Evolutionary conservation across 495 filamentous ascomycete genomes (phyloP).

Genomic region (Cercophora sp.): DNA sequence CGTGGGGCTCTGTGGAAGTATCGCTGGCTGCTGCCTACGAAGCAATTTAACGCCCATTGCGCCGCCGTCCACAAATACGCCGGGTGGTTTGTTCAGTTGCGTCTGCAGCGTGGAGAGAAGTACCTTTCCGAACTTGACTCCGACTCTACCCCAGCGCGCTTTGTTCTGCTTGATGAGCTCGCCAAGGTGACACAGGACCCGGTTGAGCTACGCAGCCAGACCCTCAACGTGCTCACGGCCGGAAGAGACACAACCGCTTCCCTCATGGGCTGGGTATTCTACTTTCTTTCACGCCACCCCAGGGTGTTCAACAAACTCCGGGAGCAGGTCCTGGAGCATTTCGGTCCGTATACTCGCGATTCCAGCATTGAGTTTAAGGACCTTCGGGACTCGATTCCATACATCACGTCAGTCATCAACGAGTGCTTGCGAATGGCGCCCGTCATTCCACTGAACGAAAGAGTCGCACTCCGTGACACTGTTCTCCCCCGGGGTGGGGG

Average conservation of each 20-base stretch:
- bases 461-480: constrained; percentile 43
- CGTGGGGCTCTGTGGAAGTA: constrained; percentile 42
- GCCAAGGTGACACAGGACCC: constrained; percentile 55
- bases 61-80: constrained; percentile 45
- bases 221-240: constrained; percentile 62
- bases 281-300: constrained; percentile 48
- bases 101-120: constrained; percentile 14
- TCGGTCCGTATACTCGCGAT: constrained; percentile 27
- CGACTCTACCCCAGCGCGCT: constrained; percentile 30
- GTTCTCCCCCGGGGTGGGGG: constrained; percentile 47
- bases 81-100: constrained; percentile 44
- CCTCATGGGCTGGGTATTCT: constrained; percentile 54
- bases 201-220: constrained; percentile 56
- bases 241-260: constrained; percentile 55
- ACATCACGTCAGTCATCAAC: constrained; percentile 47
- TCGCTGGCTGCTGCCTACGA: constrained; percentile 45
- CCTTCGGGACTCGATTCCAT: constrained; percentile 37
- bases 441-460: constrained; percentile 39
- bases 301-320: constrained; percentile 49
- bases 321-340: constrained; percentile 38
- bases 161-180: constrained; percentile 63
- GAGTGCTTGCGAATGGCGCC: constrained; percentile 39
- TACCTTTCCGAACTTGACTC: constrained; percentile 12
- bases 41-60: constrained; percentile 41
- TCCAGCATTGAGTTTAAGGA: constrained; percentile 30